These are phyloP conservation scores for Fusarium fujikuroi DNA, from an alignment of 2,329 filamentous ascomycete genomes.

Conservation along the genomic window DNA sequence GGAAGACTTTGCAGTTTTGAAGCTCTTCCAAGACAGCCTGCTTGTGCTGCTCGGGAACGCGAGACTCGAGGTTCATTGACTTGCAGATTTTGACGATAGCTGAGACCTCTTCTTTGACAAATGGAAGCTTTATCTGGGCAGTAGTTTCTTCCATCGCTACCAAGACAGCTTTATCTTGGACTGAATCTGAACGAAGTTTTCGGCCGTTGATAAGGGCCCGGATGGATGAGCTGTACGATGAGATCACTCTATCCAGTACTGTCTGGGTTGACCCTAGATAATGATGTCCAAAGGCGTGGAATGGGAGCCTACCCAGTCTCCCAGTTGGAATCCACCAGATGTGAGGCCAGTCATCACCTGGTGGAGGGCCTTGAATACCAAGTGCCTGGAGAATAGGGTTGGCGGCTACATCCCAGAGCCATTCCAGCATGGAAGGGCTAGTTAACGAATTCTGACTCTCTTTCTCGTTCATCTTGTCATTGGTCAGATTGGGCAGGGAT, in stretches of 20 bases:
- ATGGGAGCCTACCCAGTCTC: neutral
- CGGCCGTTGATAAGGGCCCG: neutral
- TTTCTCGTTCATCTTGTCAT: neutral
- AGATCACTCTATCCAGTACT: neutral
- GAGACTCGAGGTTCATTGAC: neutral
- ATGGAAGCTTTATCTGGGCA: neutral
- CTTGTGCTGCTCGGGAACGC: neutral
- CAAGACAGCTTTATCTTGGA: neutral
- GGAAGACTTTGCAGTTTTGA: neutral
- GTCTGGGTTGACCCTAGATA: neutral
- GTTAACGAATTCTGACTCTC: neutral
- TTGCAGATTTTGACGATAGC: neutral
- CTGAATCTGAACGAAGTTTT: neutral
- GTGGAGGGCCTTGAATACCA: accelerated
- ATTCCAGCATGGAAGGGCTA: neutral
- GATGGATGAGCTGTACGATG: neutral
- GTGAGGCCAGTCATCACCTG: neutral
- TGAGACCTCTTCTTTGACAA: neutral
- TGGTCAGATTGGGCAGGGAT: accelerated
- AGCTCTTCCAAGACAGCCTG: neutral
- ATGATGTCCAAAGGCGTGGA: neutral
- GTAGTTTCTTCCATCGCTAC: neutral
- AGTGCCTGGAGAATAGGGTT: neutral
- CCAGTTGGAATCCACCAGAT: neutral
- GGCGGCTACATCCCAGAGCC: neutral